Evolutionary conservation across 1,139 yeast genomes (phyloP).

Genomic region (Saccharomyces hybrid): DNA sequence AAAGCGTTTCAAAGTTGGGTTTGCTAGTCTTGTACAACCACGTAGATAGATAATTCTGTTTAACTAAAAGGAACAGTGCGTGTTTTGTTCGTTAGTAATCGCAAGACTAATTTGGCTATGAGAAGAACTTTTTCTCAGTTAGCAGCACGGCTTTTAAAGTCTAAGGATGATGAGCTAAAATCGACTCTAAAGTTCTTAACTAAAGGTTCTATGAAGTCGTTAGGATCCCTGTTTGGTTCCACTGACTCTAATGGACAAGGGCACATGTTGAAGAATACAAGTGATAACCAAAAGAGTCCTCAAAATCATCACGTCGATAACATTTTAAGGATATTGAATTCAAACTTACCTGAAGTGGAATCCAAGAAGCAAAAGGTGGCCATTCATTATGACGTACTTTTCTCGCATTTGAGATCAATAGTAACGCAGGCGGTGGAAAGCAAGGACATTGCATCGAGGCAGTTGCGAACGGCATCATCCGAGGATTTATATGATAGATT

Average conservation of each 20-base stretch:
- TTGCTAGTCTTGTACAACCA: background rate
- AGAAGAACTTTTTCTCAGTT: slow-evolving; percentile 16
- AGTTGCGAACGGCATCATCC: slow-evolving; percentile 1
- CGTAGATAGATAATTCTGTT: background rate
- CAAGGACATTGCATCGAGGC: background rate
- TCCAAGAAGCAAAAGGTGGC: slow-evolving; percentile 18
- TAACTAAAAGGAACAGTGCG: background rate
- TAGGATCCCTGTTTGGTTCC: slow-evolving; percentile 9
- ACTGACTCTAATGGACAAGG: background rate
- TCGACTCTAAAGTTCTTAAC: slow-evolving; percentile 24
- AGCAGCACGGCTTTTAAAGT: slow-evolving; percentile 10
- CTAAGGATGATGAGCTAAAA: slow-evolving; percentile 18
- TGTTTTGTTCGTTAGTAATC: background rate
- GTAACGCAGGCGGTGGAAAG: slow-evolving; percentile 17
- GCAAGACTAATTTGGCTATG: slow-evolving; percentile 5
- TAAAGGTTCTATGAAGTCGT: slow-evolving; percentile 11
- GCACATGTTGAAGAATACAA: slow-evolving; percentile 9
- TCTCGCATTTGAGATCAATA: slow-evolving; percentile 21
- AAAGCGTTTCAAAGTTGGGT: background rate
- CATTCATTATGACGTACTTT: slow-evolving; percentile 25
- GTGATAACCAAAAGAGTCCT: slow-evolving; percentile 3
- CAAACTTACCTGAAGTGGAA: slow-evolving; percentile 24
- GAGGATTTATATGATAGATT: slow-evolving; percentile 17
- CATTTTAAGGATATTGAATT: slow-evolving; percentile 24
- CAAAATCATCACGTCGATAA: slow-evolving; percentile 16